phyloP scores from a whole-genome alignment of 2,329 filamentous ascomycete genomes.

The Epichloe uncinata region DNA sequence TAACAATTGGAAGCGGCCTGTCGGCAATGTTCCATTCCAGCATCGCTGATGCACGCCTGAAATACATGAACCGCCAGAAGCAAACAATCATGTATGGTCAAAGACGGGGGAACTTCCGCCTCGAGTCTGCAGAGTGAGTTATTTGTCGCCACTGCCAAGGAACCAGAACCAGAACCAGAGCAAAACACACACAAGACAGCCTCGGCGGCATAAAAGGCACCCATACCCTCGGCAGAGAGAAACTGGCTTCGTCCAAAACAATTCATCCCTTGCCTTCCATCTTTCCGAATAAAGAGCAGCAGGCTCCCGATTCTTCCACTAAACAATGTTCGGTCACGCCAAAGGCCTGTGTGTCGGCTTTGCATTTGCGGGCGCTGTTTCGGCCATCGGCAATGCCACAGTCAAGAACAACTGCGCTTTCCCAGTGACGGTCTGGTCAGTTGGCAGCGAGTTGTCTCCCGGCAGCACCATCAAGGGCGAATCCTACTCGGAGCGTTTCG shows the following conservation, averaged over 20 bases:
- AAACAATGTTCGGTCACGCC: constrained; percentile 8
- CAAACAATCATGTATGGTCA: too few relatives aligned
- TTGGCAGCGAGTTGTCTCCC: constrained; percentile 18
- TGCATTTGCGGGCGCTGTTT: constrained; percentile 5
- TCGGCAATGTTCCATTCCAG: too few relatives aligned
- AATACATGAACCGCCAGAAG: too few relatives aligned
- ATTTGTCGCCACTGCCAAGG: too few relatives aligned
- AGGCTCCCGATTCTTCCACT: neutral
- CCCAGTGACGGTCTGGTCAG: constrained; percentile 25
- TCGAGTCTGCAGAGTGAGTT: too few relatives aligned
- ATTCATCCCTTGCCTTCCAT: neutral
- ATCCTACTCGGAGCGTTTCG: constrained; percentile 20
- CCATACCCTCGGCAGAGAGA: too few relatives aligned
- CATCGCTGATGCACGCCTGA: too few relatives aligned
- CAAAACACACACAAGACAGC: too few relatives aligned
- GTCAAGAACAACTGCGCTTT: constrained; percentile 24
- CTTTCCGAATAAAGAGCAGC: neutral
- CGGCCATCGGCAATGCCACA: constrained; percentile 18
- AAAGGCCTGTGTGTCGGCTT: constrained; percentile 5
- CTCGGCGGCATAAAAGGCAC: too few relatives aligned
- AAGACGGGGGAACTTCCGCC: too few relatives aligned
- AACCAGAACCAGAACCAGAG: too few relatives aligned
- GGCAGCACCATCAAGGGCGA: constrained; percentile 16
- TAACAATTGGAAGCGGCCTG: too few relatives aligned
- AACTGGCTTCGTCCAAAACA: neutral